These are phyloP conservation scores for Filobasidium floriforme DNA, from an alignment of 768 basidiomycete species.

Conservation along the genomic window DNA sequence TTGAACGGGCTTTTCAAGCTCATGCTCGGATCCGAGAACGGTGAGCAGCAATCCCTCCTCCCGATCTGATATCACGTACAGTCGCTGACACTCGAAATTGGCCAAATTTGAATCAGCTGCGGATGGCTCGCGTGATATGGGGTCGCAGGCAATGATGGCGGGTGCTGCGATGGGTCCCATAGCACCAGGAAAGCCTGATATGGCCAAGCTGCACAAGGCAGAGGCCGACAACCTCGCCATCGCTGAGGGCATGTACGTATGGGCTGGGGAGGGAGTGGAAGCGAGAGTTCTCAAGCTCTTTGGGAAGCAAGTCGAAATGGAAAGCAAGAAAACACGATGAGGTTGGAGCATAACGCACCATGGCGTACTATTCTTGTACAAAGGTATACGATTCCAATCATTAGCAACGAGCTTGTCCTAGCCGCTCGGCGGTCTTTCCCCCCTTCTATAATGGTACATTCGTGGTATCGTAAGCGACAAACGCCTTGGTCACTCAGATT, in stretches of 20 bases:
- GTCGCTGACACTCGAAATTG: constrained; percentile 8
- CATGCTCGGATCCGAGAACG: constrained; percentile 79
- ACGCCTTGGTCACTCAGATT: too few species aligned
- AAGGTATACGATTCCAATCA: too few species aligned
- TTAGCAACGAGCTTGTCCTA: too few species aligned
- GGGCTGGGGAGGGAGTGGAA: constrained; percentile 76
- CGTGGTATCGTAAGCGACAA: too few species aligned
- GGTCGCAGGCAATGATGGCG: constrained; percentile 48
- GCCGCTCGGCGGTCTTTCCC: too few species aligned
- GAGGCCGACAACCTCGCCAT: constrained; percentile 91
- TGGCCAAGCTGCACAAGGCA: constrained; percentile 76
- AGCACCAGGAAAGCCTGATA: constrained; percentile 65
- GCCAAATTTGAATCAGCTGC: constrained; percentile 53
- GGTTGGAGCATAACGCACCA: background rate
- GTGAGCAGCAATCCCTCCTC: constrained; percentile 50
- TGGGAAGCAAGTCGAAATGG: constrained; percentile 49
- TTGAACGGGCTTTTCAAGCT: constrained; percentile 91
- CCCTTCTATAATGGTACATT: too few species aligned
- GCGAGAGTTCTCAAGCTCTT: constrained; percentile 68
- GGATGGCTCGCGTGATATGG: constrained; percentile 63
- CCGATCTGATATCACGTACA: constrained; percentile 5
- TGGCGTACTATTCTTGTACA: background rate
- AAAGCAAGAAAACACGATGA: background rate
- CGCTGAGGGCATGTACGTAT: constrained; percentile 73
- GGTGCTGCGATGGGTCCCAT: constrained; percentile 36